Conservation (phyloP, 345 rosid species). For the Barbarea vulgaris region DNA sequence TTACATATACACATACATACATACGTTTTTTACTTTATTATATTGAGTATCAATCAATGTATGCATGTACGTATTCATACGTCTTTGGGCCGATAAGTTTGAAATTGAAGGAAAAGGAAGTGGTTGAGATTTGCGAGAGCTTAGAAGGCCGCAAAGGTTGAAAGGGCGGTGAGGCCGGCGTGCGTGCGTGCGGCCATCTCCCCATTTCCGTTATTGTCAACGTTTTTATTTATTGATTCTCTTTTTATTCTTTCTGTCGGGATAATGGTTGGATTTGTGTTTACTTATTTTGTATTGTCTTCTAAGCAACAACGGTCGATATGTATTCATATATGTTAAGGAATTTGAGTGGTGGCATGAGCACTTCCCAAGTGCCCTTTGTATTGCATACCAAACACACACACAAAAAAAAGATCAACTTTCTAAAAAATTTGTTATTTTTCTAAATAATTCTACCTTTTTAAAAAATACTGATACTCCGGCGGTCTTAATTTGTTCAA, state of each 20-base stretch:
- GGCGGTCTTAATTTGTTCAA: not conserved
- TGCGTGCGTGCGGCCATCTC: slow-evolving; percentile 31
- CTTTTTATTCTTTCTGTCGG: slow-evolving; percentile 22
- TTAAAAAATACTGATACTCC: not conserved
- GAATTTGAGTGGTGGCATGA: not conserved
- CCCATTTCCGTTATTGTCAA: slow-evolving; percentile 29
- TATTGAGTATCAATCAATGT: not conserved
- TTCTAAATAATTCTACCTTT: not conserved
- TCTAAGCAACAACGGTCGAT: slow-evolving; percentile 24
- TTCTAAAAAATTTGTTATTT: not conserved
- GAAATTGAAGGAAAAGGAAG: slow-evolving; percentile 19
- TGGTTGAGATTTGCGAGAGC: slow-evolving; percentile 35
- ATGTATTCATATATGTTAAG: not conserved
- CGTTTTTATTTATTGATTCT: not conserved
- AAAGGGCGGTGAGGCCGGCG: slow-evolving; percentile 37
- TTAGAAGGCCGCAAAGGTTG: slow-evolving; percentile 45
- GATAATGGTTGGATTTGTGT: not conserved
- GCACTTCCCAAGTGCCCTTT: not conserved
- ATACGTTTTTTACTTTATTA: not conserved
- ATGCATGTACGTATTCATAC: slow-evolving; percentile 1
- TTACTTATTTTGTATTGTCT: slow-evolving; percentile 3
- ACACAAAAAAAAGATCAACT: not conserved
- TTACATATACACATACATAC: not conserved
- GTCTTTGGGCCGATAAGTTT: slow-evolving; percentile 38
- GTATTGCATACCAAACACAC: not conserved